Conservation (phyloP, 116 monocot genomes). For the Trichopus zeylanicus region DNA sequence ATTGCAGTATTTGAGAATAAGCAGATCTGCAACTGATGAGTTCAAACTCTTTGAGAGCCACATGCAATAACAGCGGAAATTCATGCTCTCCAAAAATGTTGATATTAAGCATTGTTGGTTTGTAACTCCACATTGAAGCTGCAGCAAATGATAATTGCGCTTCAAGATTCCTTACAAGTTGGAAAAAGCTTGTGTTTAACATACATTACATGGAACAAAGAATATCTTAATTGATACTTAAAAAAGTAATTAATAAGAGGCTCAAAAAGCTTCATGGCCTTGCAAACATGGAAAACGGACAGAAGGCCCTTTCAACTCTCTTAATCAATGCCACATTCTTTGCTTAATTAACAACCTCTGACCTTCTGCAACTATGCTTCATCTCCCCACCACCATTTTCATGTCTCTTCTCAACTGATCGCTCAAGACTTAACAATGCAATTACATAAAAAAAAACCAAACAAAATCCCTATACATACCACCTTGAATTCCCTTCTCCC, state of each 20-base stretch:
- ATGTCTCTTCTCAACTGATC: background rate
- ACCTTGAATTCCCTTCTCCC: background rate
- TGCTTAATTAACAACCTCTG: background rate
- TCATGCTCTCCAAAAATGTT: too few species aligned
- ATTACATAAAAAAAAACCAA: too few species aligned
- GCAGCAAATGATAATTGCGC: too few species aligned
- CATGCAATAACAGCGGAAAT: too few species aligned
- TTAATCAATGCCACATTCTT: slow-evolving; percentile 2
- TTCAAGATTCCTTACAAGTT: too few species aligned
- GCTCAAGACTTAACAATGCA: too few species aligned
- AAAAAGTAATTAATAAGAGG: too few species aligned
- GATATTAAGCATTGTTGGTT: too few species aligned
- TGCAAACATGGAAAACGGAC: background rate
- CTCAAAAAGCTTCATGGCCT: background rate
- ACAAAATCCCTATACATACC: background rate
- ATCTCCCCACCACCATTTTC: background rate
- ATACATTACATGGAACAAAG: background rate
- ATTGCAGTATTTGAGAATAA: too few species aligned
- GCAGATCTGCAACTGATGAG: too few species aligned
- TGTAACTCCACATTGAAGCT: too few species aligned
- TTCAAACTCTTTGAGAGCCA: too few species aligned
- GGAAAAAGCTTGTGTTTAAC: background rate
- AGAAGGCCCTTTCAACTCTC: background rate
- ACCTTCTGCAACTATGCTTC: background rate
- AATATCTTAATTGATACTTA: background rate